Evolutionary conservation across 441 rosid genomes (phyloP), one percentile per base, ranked within the genome.

Genomic region (Sinapis alba): DNA sequence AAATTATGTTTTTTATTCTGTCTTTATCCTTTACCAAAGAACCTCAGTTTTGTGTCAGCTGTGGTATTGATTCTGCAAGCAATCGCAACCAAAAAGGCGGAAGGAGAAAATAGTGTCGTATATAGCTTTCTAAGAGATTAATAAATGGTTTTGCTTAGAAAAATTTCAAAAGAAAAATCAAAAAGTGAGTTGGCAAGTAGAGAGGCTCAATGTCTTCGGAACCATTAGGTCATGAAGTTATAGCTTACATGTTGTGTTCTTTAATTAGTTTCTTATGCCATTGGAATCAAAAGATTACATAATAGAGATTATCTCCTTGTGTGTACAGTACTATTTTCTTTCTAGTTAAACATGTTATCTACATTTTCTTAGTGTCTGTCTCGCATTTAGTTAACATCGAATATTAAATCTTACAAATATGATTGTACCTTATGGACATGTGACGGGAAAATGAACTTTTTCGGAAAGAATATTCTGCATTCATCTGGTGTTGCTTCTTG

Each of bases 21-120:
- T 65, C 13, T 23, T 6, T 45, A 45, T 24, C 60, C 36, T 34
- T 51, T 62, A 75, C 28, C 50, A 32, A 36, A 75, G 45, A 51
- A 56, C 6, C 43, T 45, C 62, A 68, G 63, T 32, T 75, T 68
- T 66, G 69, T 61, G 69, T 75, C 74, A 61, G 64, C 64, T 75
- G 32, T 61, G 45, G 6, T 36, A 75, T 34, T 41, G 74, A 50
- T 68, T 68, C 58, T 69, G 10, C 23, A 75, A 68, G 74, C 69
- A 69, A 75, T 26, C 58, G 36, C 11, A 61, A 28, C 68, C 6
- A 60, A 41, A 63, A 27, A 20, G 26, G 24, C 21, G 4, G 51
- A 67, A 58, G 62, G 28, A 66, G 41, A 32, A 73, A 56, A 59
- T 62, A 45, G 11, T 19, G 26, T 27, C 20, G 11, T 19, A 28